Conservation (phyloP, 768 basidiomycete species). For the Mycena latifolia region DNA sequence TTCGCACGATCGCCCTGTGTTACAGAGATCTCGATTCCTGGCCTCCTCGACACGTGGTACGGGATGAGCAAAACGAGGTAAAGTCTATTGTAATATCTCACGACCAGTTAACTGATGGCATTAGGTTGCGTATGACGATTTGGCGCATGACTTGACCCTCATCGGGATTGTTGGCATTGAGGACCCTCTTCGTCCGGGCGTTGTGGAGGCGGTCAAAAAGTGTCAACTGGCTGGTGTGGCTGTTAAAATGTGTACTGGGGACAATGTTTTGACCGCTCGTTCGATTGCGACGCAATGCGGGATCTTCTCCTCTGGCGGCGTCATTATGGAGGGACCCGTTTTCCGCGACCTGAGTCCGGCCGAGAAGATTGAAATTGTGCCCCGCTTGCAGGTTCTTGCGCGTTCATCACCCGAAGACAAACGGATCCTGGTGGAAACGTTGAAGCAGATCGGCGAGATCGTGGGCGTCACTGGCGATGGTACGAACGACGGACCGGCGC, state of each 20-base stretch:
- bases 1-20: slow-evolving; percentile 94
- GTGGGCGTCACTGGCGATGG: slow-evolving; percentile 98
- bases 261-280: slow-evolving; percentile 95
- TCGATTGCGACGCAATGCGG: slow-evolving; percentile 97
- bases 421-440: slow-evolving; percentile 89
- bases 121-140: slow-evolving; percentile 75
- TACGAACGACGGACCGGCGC: slow-evolving; percentile 96
- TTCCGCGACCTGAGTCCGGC: slow-evolving; percentile 82
- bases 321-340: slow-evolving; percentile 98
- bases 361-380: slow-evolving; percentile 87
- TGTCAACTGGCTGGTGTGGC: slow-evolving; percentile 91
- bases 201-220: slow-evolving; percentile 87
- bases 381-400: slow-evolving; percentile 95
- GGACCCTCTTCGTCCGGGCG: slow-evolving; percentile 93
- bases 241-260: slow-evolving; percentile 99
- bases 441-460: slow-evolving; percentile 89
- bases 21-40: slow-evolving; percentile 89
- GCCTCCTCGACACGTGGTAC: slow-evolving; percentile 73
- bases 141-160: slow-evolving; percentile 82
- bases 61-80: slow-evolving; percentile 67
- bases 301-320: slow-evolving; percentile 92
- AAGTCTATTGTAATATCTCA: slow-evolving; percentile 30
- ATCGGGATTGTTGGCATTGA: slow-evolving; percentile 96
- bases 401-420: slow-evolving; percentile 99
- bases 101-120: slow-evolving; percentile 12